Evolutionary conservation across 2,329 filamentous ascomycete genomes (phyloP).

Genomic region (Stemphylium beticola): DNA sequence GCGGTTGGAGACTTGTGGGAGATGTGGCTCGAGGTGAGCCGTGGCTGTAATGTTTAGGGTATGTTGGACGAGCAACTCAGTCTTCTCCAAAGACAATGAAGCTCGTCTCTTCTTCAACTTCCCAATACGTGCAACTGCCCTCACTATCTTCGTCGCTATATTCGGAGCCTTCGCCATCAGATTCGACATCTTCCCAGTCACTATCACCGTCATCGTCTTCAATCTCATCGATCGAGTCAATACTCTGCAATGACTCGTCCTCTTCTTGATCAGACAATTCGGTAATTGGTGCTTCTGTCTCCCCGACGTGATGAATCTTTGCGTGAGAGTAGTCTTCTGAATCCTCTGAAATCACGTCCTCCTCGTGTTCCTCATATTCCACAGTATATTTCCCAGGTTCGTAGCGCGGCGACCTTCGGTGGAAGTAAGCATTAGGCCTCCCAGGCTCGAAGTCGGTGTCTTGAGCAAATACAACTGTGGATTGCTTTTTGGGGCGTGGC

Average conservation of each 20-base stretch:
- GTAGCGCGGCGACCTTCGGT: slow-evolving; percentile 36
- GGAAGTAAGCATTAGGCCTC: slow-evolving; percentile 33
- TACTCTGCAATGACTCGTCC: neutral
- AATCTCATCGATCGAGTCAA: slow-evolving; percentile 9
- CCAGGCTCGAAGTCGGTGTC: slow-evolving; percentile 31
- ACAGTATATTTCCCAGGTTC: slow-evolving; percentile 35
- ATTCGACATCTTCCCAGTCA: slow-evolving; percentile 32
- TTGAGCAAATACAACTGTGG: slow-evolving; percentile 25
- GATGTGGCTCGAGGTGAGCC: neutral
- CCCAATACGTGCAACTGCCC: slow-evolving; percentile 17
- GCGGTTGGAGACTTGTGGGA: neutral
- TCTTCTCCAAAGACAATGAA: slow-evolving; percentile 34
- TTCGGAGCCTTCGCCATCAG: slow-evolving; percentile 7
- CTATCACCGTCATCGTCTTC: slow-evolving; percentile 26
- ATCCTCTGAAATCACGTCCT: slow-evolving; percentile 24
- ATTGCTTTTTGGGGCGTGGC: slow-evolving; percentile 9
- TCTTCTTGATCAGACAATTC: neutral
- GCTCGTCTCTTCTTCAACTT: slow-evolving; percentile 25
- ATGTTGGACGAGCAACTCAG: slow-evolving; percentile 10
- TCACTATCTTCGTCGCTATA: slow-evolving; percentile 24
- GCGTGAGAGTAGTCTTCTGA: slow-evolving; percentile 26
- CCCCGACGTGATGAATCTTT: slow-evolving; percentile 4
- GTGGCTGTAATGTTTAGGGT: neutral
- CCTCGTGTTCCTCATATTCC: slow-evolving; percentile 10
- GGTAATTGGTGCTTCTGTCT: neutral